Evolutionary conservation across 768 basidiomycete species (phyloP), one percentile per base, ranked within the genome.

Genomic region (Lentinula lateritia): DNA sequence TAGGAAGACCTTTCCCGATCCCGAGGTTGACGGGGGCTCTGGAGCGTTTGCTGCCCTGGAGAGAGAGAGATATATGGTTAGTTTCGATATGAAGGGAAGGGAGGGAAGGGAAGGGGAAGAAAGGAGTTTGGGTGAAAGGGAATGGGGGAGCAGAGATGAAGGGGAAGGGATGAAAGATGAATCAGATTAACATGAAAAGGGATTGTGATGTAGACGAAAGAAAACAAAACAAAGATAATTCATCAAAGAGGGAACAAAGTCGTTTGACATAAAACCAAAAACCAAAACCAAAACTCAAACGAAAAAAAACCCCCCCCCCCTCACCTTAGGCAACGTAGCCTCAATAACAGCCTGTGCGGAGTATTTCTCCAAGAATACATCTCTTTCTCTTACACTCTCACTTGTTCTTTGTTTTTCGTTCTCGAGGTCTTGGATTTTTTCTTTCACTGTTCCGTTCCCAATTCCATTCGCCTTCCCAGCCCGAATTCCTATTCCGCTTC

Each of bases 31-130:
- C 72, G n/a, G 88, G 87, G 5, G 90, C 89, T 43, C 90, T 82
- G 48, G 88, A 84, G 50, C 90, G 86, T 68, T 90, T 90, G 69
- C 86, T 90, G 61, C 90, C 90, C 89, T 91, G 68, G 23, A 65
- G 45, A 15, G 23, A 65, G 45, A 15, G 48, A 59, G 23, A 23
- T 23, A 7, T 34, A 42, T 32, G 34, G 18, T 41, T 52, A 6
- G 3, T 13, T 15, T 42, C n/a, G 23, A 23, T 23, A 2, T 23
- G 23, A 23, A 23, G 23, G 23, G 23, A 2, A 23, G 23, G 23
- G 23, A 23, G 23, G 23, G 23, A 23, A 23, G 23, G 23, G 23
- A 23, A 23, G 23, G 23, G 23, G 23, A 23, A n/a, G n/a, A n/a
- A n/a, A n/a, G n/a, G n/a, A n/a, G n/a, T n/a, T n/a, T n/a, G n/a